These are phyloP conservation scores for Barnettozyma wickerhamii DNA, from an alignment of 805 yeast species.

Conservation along the genomic window DNA sequence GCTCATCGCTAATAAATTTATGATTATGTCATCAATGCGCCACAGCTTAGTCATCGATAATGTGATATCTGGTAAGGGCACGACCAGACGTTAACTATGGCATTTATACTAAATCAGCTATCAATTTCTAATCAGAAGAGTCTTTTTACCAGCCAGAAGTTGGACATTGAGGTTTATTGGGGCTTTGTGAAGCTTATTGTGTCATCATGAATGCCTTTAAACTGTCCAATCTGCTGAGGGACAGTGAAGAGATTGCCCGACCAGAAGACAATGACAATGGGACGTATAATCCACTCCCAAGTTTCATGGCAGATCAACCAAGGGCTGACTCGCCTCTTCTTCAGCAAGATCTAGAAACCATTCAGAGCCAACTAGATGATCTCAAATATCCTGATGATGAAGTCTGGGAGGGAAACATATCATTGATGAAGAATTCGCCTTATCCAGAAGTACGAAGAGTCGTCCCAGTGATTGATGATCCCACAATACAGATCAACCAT, in stretches of 20 bases:
- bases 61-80: no score
- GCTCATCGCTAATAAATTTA: no score
- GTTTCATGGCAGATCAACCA: neutral
- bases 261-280: neutral
- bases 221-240: neutral
- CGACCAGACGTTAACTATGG: no score
- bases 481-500: conserved; percentile 43
- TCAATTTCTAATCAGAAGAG: neutral
- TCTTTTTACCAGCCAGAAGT: neutral
- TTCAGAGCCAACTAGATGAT: conserved; percentile 13
- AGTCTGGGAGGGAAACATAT: conserved; percentile 21
- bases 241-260: neutral
- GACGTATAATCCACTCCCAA: neutral
- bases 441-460: conserved; percentile 64
- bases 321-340: conserved; percentile 6
- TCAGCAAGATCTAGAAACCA: neutral
- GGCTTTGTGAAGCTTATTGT: neutral
- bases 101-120: neutral
- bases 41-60: no score
- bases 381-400: conserved; percentile 5
- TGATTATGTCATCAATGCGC: no score
- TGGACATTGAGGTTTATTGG: neutral
- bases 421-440: conserved; percentile 40
- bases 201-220: neutral
- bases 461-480: conserved; percentile 50